Percentiles rank a stretch among this genome's conserved stretches.
Conservation (phyloP, 306 rosid species). For the Quercus agrifolia region DNA sequence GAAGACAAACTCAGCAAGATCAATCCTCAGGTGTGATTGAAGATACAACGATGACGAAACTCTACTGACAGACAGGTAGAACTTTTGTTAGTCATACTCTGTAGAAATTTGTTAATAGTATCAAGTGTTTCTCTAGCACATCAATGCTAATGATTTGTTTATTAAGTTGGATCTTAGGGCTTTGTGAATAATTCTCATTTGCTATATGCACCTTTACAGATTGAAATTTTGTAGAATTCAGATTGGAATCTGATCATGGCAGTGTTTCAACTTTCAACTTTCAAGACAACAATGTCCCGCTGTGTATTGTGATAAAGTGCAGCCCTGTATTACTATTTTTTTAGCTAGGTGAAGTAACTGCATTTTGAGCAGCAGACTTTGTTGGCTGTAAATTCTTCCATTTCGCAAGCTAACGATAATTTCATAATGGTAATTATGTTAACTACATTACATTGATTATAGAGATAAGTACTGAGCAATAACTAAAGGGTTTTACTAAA, state of each 20-base stretch:
- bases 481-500: no score
- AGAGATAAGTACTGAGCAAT: no score
- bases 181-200: not conserved
- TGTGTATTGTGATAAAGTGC: not conserved
- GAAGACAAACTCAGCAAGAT: slow-evolving; percentile 28
- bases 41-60: not conserved
- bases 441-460: no score
- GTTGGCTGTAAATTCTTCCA: no score
- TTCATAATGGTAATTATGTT: no score
- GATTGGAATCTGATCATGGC: not conserved
- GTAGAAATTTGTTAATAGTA: slow-evolving; percentile 20
- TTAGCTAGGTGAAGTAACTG: not conserved
- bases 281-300: no score
- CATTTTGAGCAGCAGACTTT: no score
- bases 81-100: not conserved
- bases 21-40: slow-evolving; percentile 18
- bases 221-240: not conserved
- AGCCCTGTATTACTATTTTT: not conserved
- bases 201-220: not conserved
- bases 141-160: not conserved
- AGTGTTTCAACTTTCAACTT: no score
- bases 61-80: not conserved
- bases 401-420: no score
- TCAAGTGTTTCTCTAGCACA: not conserved
- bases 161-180: not conserved